These are phyloP conservation scores for Termitomyces sp. DNA, from an alignment of 768 basidiomycete genomes.

Conservation along the genomic window DNA sequence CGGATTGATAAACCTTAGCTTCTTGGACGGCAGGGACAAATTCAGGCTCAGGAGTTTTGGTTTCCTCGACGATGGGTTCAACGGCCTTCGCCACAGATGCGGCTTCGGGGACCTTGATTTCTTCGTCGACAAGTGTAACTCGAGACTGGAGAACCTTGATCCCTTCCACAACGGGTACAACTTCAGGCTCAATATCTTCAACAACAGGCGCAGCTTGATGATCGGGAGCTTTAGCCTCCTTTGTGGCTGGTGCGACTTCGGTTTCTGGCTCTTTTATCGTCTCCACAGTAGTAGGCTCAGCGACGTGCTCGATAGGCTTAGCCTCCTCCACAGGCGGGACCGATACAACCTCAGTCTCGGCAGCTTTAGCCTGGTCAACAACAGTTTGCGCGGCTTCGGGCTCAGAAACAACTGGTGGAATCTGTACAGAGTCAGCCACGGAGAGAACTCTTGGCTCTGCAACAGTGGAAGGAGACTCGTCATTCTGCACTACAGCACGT, in stretches of 20 bases:
- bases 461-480: background rate
- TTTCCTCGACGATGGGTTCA: background rate
- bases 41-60: background rate
- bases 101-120: background rate
- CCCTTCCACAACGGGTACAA: background rate
- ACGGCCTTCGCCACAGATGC: background rate
- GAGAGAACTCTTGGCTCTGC: background rate
- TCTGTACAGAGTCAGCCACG: background rate
- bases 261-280: background rate
- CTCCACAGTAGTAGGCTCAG: background rate
- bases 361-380: background rate
- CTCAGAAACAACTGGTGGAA: background rate
- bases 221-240: background rate
- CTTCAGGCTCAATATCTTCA: background rate
- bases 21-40: background rate
- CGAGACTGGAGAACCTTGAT: background rate
- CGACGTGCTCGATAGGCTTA: background rate
- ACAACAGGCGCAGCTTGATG: background rate
- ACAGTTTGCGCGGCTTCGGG: background rate
- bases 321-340: constrained; percentile 1
- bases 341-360: background rate
- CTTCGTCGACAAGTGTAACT: background rate
- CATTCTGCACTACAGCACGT: background rate
- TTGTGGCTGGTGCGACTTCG: background rate
- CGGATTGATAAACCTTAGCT: background rate